Conservation (phyloP, 768 basidiomycete species). For the Russula olivacea region DNA sequence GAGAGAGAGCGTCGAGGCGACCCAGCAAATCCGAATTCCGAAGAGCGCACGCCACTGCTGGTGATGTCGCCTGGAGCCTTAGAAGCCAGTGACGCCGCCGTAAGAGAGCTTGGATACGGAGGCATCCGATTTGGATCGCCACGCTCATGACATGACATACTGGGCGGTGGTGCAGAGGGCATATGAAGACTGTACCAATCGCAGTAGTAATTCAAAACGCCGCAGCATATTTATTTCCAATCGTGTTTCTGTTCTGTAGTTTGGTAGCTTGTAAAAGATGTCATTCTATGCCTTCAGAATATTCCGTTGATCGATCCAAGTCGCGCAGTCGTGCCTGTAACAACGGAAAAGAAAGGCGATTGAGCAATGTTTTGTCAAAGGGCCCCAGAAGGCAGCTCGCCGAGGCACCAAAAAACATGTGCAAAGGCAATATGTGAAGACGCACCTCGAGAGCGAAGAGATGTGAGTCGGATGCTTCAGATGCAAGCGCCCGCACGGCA, state of each 20-base stretch:
- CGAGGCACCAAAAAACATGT: not conserved
- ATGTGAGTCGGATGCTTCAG: constrained; percentile 69
- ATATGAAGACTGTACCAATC: constrained; percentile 38
- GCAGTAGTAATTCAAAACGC: not conserved
- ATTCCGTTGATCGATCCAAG: constrained; percentile 5
- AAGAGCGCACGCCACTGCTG: constrained; percentile 19
- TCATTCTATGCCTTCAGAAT: not conserved
- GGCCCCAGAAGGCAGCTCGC: not conserved
- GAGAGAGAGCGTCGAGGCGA: constrained; percentile 41
- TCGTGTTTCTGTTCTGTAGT: not conserved
- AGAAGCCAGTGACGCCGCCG: not conserved
- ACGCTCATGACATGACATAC: constrained; percentile 8
- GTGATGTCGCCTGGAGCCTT: not conserved
- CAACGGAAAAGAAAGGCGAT: too few relatives aligned
- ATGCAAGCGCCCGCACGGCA: constrained; percentile 67
- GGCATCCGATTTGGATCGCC: constrained; percentile 6
- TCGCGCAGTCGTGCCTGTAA: constrained; percentile 18
- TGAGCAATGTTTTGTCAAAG: not conserved
- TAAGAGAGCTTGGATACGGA: not conserved
- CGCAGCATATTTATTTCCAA: not conserved
- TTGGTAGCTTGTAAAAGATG: not conserved
- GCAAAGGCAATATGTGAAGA: not conserved
- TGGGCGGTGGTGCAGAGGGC: not conserved
- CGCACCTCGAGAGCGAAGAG: constrained; percentile 70
- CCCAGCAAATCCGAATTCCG: not conserved